A percentile compares a stretch with the other conserved stretches of the same genome.
Evolutionary conservation across 2,329 filamentous ascomycete genomes (phyloP).

Genomic region (Xylaria polymorpha): DNA sequence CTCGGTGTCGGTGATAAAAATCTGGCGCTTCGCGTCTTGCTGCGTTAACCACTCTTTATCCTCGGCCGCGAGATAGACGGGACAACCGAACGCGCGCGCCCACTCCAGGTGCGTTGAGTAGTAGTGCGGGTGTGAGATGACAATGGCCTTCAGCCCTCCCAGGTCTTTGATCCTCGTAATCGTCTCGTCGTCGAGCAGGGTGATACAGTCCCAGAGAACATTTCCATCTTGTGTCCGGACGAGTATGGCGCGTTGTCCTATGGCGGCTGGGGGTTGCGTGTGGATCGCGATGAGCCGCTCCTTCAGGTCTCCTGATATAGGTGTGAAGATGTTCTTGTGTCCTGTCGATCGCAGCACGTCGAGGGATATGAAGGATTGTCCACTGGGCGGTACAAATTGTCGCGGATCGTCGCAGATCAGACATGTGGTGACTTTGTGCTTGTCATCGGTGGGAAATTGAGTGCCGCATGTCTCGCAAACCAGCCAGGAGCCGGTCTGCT

Average conservation of each 20-base stretch:
- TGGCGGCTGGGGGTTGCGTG: slow-evolving; percentile 71
- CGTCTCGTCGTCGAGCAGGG: slow-evolving; percentile 74
- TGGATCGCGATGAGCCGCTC: slow-evolving; percentile 57
- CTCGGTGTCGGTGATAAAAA: slow-evolving; percentile 59
- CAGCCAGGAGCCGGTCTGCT: slow-evolving; percentile 53
- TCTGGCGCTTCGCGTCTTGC: slow-evolving; percentile 55
- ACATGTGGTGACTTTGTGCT: slow-evolving; percentile 64
- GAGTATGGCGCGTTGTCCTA: slow-evolving; percentile 79
- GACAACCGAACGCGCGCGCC: slow-evolving; percentile 75
- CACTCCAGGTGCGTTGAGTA: slow-evolving; percentile 82
- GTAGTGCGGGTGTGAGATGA: slow-evolving; percentile 85
- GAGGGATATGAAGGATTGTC: slow-evolving; percentile 75
- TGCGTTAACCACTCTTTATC: slow-evolving; percentile 73
- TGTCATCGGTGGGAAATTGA: slow-evolving; percentile 69
- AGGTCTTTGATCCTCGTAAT: slow-evolving; percentile 65
- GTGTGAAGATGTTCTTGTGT: slow-evolving; percentile 66
- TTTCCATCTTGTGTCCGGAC: slow-evolving; percentile 74
- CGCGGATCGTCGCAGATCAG: slow-evolving; percentile 79
- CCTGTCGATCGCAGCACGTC: slow-evolving; percentile 53
- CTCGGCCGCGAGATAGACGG: slow-evolving; percentile 74
- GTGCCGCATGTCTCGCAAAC: slow-evolving; percentile 78
- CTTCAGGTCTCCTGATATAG: slow-evolving; percentile 49
- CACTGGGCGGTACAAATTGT: slow-evolving; percentile 73
- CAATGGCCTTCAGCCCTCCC: slow-evolving; percentile 77
- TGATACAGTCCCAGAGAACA: slow-evolving; percentile 82